These are phyloP conservation scores for Ustilaginoidea virens DNA, from an alignment of 2,329 filamentous ascomycete genomes.

Conservation along the genomic window DNA sequence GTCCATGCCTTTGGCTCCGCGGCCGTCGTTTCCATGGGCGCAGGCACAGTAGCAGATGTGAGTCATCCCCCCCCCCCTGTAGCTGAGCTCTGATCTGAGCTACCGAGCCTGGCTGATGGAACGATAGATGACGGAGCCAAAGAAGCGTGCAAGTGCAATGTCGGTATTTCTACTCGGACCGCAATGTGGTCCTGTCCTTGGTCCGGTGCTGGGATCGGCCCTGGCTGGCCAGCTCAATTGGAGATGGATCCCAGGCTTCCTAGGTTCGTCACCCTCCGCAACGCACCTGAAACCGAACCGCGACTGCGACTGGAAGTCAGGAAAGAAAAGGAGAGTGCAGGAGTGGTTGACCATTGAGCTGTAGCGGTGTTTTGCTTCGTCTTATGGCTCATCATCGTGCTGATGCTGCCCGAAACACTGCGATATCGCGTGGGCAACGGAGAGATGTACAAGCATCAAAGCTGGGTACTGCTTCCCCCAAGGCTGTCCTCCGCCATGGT, in stretches of 20 bases:
- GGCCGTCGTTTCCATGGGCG: conserved; percentile 25
- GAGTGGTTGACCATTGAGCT: no score
- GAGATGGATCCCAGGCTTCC: conserved; percentile 29
- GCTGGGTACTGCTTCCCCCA: conserved; percentile 10
- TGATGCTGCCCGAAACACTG: conserved; percentile 29
- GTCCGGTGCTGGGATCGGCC: conserved; percentile 25
- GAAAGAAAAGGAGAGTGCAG: no score
- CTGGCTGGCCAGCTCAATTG: conserved; percentile 19
- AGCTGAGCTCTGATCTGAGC: not conserved
- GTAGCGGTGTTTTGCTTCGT: conserved; percentile 14
- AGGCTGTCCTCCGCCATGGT: conserved; percentile 10
- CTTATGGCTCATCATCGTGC: conserved; percentile 13
- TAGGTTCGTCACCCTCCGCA: conserved; percentile 7
- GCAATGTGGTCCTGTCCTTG: conserved; percentile 27
- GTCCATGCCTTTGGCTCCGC: conserved; percentile 26
- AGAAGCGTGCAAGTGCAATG: conserved; percentile 22
- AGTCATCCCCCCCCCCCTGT: not conserved
- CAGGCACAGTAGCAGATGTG: conserved; percentile 25
- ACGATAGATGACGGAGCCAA: conserved; percentile 16
- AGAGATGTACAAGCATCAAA: conserved; percentile 8
- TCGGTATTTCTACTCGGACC: conserved; percentile 26
- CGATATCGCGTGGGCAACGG: conserved; percentile 28
- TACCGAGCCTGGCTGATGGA: not conserved
- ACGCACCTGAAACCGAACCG: conserved; percentile 2
- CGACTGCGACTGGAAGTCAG: no score